Evolutionary conservation across 148 eudicot species (phyloP), one percentile per base, ranked within the genome.

Genomic region (Linanthus parryae): DNA sequence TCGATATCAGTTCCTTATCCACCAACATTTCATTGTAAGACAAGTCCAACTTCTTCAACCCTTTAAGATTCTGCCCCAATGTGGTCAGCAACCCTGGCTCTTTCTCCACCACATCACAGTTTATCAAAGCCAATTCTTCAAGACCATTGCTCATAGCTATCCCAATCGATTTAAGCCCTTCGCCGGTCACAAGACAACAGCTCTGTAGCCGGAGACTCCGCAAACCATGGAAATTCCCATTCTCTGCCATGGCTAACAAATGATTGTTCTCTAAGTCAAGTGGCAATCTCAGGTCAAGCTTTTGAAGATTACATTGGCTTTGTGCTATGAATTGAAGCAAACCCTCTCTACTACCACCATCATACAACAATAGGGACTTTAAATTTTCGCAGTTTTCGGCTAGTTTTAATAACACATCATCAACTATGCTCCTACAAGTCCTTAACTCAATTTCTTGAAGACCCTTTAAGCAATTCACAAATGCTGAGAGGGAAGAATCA

Each of bases 271-370:
- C 61, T n/a, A 82, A 70, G 34, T 78, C 83, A 1, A 84, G 84
- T 5, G 94, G 94, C 29, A 84, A 55, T 10, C 94, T 55, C 4
- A 84, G 72, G 50, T 77, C 81, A 4, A 84, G 55, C 6, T 21
- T 80, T 21, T 11, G 64, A 49, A 80, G 38, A n/a, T 59, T 40
- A 15, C 69, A 66, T 7, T 36, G 46, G 34, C 72, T 62, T 10
- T 44, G 73, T 11, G 19, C 64, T 7, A 80, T 51, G 69, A 84
- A 84, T 16, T 64, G 72, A 36, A 72, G 81, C 51, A 84, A 45
- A 9, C 84, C 73, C 20, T 77, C 75, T 38, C 52, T 68, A 28
- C 78, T 64, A 12, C 79, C 84, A 13, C 94, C 94, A 53, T 84
- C 94, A 41, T 77, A 65, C 14, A 84, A 65, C 60, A 84, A 56